Conservation (phyloP, 495 filamentous ascomycete species). For the Penicillium coprophilum region DNA sequence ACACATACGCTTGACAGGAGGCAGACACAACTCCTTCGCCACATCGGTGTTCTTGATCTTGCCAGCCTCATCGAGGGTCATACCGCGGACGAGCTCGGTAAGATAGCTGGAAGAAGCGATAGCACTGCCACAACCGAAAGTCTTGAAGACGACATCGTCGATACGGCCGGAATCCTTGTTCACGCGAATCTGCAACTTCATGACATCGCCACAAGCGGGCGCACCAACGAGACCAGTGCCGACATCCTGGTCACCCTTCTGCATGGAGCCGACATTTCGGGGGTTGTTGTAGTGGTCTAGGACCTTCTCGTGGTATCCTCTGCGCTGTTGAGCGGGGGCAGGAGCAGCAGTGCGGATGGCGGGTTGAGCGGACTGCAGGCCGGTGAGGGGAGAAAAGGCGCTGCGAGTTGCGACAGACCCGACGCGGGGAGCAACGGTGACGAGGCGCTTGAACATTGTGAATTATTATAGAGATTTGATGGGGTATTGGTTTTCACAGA, state of each 20-base stretch:
- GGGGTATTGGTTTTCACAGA: not conserved
- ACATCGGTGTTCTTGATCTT: constrained; percentile 96
- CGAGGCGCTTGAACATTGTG: constrained; percentile 55
- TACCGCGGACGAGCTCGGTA: constrained; percentile 88
- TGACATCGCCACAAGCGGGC: constrained; percentile 88
- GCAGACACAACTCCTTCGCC: constrained; percentile 93
- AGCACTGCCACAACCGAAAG: constrained; percentile 94
- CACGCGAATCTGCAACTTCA: constrained; percentile 98
- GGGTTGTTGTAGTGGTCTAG: constrained; percentile 93
- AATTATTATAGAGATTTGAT: not conserved
- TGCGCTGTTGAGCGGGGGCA: constrained; percentile 35
- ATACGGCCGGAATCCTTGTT: constrained; percentile 87
- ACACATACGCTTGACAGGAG: constrained; percentile 85
- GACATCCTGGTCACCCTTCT: constrained; percentile 82
- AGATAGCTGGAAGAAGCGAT: constrained; percentile 90
- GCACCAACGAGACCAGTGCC: constrained; percentile 96
- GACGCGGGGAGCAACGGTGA: constrained; percentile 50
- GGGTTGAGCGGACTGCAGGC: constrained; percentile 34
- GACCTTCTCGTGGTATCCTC: constrained; percentile 69
- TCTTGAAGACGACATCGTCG: constrained; percentile 95
- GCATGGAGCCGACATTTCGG: constrained; percentile 91
- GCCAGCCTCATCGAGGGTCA: constrained; percentile 92
- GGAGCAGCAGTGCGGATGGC: constrained; percentile 30
- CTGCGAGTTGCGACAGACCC: constrained; percentile 45
- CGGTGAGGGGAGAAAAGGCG: constrained; percentile 42